Base-by-base conservation (phyloP, 805 yeast genomes). In the Candida easanensis region DNA sequence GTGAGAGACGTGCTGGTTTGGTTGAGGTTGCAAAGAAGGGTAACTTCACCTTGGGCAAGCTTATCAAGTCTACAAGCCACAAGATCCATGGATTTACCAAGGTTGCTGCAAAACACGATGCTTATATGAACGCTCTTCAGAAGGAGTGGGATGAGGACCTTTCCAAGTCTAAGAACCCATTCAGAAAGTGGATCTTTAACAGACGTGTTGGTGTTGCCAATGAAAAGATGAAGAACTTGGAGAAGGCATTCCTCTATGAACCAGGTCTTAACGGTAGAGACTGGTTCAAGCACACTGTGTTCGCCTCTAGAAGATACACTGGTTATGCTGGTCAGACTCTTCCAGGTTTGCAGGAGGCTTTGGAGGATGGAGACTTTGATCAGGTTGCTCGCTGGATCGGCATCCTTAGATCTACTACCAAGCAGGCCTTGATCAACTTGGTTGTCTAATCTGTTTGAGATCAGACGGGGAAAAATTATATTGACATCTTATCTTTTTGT, bases 201-300 rank as follows among this genome's bases (percentile, higher is more conserved):
- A 54, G 45, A 37, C 55, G 50, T 36, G 62, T 63, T 25, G 45
- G 43, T 16, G 38, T 39, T 1, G 48, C 62, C 5, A 76, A 77
- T 56, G 44, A 47, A 19, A 63, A 65, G 41, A 54, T 74, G 33
- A 64, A 63, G 41, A 63, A 61, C 49, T 62, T 69, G 48, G 82
- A 77, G 50, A 65, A 77, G 53, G 48, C 51, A 10, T 75, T 77
- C 50, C 46, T 77, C 25, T 61, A 66, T 42, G 63, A 68, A 26
- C 61, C 66, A 5, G 82, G 82, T 1, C 58, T 77, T 36, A 66
- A 64, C 6, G 66, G 63, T 21, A 66, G 82, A 58, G 59, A 68
- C 9, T 77, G 81, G 81, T 77, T 74, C 60, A 74, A 70, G 49
- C 81, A 77, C 60, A 61, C 71, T 37, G 69, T 76, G 18, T 77